Evolutionary conservation across 257 asterid species (phyloP), one percentile per base, ranked within the genome.

Genomic region (Catharanthus roseus): DNA sequence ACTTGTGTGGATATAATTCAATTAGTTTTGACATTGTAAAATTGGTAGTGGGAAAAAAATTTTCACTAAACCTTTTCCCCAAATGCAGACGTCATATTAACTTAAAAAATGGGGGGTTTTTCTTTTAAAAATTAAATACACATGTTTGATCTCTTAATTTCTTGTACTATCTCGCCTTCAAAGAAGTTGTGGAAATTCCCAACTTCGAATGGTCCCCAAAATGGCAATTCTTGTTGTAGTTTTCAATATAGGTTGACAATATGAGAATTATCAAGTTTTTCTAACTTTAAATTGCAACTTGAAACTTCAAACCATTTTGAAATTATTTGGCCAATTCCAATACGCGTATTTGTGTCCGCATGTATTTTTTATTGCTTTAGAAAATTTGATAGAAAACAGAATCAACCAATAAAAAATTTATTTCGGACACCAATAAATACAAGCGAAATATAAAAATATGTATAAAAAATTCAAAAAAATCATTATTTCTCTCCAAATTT

Each of bases 151-250:
- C 67, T 61, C 18, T 33, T 61, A 61, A 8, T 10, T 19, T n/a
- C 23, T 58, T 57, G 41, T 4, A 33, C 15, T 1, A 57, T 33
- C 34, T 61, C 2, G 44, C 16, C 18, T 61, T 58, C 42, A 38
- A 58, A 28, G 38, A 29, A 15, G 36, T 8, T 61, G 67, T 34
- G 67, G 26, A 61, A 31, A 61, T 61, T 33, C 45, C 16, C 18
- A 9, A 7, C 67, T 19, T 61, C n/a, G n/a, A n/a, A 33, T 61
- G 67, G 67, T 61, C 67, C 67, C 67, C 13, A 61, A 61, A n/a
- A 61, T 18, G 67, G 18, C 28, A 33, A 18, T 33, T 18, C 18
- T 61, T 33, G 15, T 61, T 61, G 66, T 33, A 33, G 26, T 12
- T 61, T 61, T 61, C 66, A 33, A 6, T 33, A 6, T 18, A 18